Base-by-base conservation (phyloP, 2,329 filamentous ascomycete species). In the Simplicillium sp. region DNA sequence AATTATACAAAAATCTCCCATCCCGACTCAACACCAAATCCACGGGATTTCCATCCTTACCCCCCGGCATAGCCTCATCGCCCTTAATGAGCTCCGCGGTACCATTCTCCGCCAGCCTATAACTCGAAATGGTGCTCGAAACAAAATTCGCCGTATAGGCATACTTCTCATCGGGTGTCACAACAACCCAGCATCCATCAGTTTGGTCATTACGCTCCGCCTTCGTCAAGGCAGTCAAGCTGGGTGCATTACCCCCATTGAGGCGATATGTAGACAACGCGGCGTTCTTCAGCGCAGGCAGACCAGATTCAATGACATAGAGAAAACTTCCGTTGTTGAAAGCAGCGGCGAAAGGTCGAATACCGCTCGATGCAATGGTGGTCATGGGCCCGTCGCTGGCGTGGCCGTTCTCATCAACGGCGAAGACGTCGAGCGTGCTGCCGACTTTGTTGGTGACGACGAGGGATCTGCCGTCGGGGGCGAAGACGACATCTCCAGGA, bases 391-490 rank as follows among this genome's bases (percentile, higher is more conserved):
- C 41, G 7, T 35, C 34, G 9, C 48, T 46, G 9, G 47, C 48
- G 11, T 41, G 40, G 11, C 48, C 48, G 25, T 44, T 34, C 12
- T 42, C 34, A n/a, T 36, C 42, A 3, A 50, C 34, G 6, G 48
- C 25, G 37, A 46, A 50, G 37, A 49, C 42, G 17, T 50, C 48
- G 14, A 50, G 36, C 13, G 45, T 49, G 34, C 48, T 50, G 32
- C 48, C 47, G 16, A 50, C 47, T 33, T 50, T 50, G 42, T 50
- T 50, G 40, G 47, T 49, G 7, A 49, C 48, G 9, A 48, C 41
- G 17, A 50, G 31, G 3, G 48, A 43, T 9, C 32, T 36, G 17
- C 46, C 45, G 17, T 50, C 47, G 3, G 48, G 43, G 15, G 48
- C 18, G 36, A 50, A 50, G 11, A 39, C 25, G n/a, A 50, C 40